Conservation (phyloP, 345 rosid genomes). For the Syzygium jambos region DNA sequence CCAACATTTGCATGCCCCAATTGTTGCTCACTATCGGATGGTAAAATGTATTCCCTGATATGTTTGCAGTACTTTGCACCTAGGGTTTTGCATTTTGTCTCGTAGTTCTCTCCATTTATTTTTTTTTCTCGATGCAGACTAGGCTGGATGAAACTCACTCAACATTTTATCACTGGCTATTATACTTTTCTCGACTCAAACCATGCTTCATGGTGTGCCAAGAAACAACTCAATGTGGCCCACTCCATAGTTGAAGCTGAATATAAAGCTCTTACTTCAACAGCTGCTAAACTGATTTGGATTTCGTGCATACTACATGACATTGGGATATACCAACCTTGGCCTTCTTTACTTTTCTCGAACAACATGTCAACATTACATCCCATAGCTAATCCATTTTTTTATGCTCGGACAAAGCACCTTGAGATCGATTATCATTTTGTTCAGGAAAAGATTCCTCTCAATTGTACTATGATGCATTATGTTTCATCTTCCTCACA, state of each 20-base stretch:
- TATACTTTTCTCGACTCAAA: background rate
- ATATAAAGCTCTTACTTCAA: background rate
- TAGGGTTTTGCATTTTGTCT: background rate
- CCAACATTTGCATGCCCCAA: background rate
- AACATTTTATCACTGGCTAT: background rate
- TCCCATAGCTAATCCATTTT: background rate
- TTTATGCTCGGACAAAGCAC: background rate
- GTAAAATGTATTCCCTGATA: background rate
- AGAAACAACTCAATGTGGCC: background rate
- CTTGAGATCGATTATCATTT: background rate
- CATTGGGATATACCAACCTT: background rate
- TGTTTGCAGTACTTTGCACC: background rate
- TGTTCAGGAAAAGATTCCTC: background rate
- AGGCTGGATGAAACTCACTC: background rate
- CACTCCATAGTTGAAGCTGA: background rate
- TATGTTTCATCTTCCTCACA: background rate
- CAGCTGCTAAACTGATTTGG: background rate
- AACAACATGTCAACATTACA: background rate
- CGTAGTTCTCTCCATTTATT: background rate
- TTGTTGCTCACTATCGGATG: background rate
- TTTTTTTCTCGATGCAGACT: background rate
- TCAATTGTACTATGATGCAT: background rate
- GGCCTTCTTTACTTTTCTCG: background rate
- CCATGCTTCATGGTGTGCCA: background rate
- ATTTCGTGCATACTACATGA: too few relatives aligned